Conservation (phyloP, 305 asterid species). For the Striga hermonthica region DNA sequence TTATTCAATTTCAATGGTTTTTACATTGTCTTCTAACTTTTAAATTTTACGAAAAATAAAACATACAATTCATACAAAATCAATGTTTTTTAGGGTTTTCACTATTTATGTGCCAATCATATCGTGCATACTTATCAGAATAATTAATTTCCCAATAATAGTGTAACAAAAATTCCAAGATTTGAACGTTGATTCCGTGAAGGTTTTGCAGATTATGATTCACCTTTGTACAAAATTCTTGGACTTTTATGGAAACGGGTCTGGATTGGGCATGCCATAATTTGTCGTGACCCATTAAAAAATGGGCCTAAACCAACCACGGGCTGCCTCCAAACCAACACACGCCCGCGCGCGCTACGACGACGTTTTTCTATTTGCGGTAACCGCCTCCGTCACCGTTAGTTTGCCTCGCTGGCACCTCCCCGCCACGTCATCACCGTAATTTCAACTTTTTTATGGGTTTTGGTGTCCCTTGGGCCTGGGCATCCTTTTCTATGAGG, state of each 20-base stretch:
- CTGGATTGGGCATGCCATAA: not conserved
- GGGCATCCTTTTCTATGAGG: too few relatives aligned
- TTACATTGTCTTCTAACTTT: too few relatives aligned
- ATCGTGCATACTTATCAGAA: too few relatives aligned
- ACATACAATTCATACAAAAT: too few relatives aligned
- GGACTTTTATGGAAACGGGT: not conserved
- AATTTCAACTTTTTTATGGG: too few relatives aligned
- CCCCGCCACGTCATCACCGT: too few relatives aligned
- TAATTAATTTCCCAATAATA: too few relatives aligned
- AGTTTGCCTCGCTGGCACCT: slow-evolving; percentile 20
- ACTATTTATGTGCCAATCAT: too few relatives aligned
- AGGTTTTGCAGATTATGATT: not conserved
- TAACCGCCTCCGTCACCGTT: slow-evolving; percentile 22
- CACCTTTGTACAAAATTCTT: not conserved
- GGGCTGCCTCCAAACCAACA: slow-evolving; percentile 28
- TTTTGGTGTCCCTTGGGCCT: too few relatives aligned
- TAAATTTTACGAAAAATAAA: too few relatives aligned
- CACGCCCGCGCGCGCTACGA: slow-evolving; percentile 31
- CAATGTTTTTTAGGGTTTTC: too few relatives aligned
- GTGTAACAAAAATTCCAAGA: not conserved
- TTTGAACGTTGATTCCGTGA: not conserved
- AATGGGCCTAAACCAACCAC: slow-evolving; percentile 21
- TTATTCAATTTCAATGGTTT: too few relatives aligned
- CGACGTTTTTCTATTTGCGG: not conserved
- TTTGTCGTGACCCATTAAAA: slow-evolving; percentile 30